Percentiles rank a stretch among this genome's conserved stretches.
Conservation (phyloP, 2,329 filamentous ascomycete species). For the Colletotrichum zoysiae region DNA sequence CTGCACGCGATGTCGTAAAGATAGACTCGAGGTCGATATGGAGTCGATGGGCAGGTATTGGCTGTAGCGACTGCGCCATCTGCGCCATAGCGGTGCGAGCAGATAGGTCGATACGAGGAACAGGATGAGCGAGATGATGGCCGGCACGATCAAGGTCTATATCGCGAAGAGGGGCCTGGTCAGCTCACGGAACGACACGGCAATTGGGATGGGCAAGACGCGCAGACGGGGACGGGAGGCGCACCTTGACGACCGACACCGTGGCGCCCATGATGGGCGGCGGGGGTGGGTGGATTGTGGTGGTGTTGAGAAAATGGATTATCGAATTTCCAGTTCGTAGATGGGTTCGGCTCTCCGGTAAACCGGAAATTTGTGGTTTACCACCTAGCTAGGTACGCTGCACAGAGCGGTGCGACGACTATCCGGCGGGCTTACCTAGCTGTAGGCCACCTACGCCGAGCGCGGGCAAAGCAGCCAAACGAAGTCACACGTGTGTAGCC, state of each 20-base stretch:
- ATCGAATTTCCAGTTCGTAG: conserved; percentile 4
- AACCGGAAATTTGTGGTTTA: not conserved
- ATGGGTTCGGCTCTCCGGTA: conserved; percentile 1
- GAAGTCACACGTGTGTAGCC: conserved; percentile 2
- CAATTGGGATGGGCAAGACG: conserved; percentile 45
- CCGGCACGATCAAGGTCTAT: conserved; percentile 78
- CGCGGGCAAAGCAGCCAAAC: conserved; percentile 31
- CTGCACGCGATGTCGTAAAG: conserved; percentile 66
- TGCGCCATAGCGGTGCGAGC: conserved; percentile 76
- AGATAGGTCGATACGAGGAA: conserved; percentile 76
- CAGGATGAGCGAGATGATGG: conserved; percentile 75
- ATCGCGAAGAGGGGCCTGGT: conserved; percentile 16
- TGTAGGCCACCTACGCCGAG: conserved; percentile 17
- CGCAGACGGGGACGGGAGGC: not conserved
- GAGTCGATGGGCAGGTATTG: conserved; percentile 79
- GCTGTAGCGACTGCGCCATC: conserved; percentile 77
- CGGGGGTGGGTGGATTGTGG: conserved; percentile 32
- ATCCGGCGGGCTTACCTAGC: conserved; percentile 17
- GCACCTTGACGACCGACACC: conserved; percentile 53
- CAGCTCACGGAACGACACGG: conserved; percentile 20
- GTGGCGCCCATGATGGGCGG: conserved; percentile 50
- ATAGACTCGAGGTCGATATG: conserved; percentile 68
- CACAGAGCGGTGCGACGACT: not conserved
- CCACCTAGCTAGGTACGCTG: not conserved
- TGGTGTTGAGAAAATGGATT: conserved; percentile 6